Evolutionary conservation across 179 eudicot species (phyloP).

Genomic region (Carnegiea gigantea): DNA sequence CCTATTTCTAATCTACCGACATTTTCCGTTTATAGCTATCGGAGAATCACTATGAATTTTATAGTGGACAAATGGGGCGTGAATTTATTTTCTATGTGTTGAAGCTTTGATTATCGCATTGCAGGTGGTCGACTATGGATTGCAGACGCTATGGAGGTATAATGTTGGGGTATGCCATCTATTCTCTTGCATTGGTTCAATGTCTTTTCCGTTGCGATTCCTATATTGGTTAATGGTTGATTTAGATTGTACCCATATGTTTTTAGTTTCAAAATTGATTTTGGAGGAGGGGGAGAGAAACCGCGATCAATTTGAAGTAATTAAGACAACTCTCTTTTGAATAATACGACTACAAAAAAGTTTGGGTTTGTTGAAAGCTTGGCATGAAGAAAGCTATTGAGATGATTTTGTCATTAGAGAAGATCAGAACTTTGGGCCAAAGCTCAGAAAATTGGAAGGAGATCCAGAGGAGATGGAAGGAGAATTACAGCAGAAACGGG

Average conservation of each 20-base stretch:
- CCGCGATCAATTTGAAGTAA: not conserved
- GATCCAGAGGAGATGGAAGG: too few species aligned
- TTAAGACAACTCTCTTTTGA: too few species aligned
- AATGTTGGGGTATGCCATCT: not conserved
- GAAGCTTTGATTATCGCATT: not conserved
- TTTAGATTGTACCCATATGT: not conserved
- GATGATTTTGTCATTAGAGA: too few species aligned
- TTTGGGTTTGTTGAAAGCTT: not conserved
- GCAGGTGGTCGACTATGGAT: constrained; percentile 4
- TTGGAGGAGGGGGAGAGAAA: not conserved
- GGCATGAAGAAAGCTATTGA: too few species aligned
- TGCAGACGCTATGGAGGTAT: not conserved
- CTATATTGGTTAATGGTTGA: not conserved
- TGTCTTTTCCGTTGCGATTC: not conserved
- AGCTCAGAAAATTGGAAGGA: too few species aligned
- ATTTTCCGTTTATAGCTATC: not conserved
- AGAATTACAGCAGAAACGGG: too few species aligned
- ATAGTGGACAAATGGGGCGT: not conserved
- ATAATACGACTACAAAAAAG: too few species aligned
- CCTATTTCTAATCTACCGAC: not conserved
- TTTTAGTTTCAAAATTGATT: not conserved
- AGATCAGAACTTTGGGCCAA: too few species aligned
- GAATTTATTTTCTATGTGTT: not conserved
- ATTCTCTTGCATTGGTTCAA: not conserved
- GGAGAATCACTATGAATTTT: not conserved